Evolutionary conservation across 371 early-diverging fungal genomes (phyloP).

Genomic region (Rhizomucor miehei): DNA sequence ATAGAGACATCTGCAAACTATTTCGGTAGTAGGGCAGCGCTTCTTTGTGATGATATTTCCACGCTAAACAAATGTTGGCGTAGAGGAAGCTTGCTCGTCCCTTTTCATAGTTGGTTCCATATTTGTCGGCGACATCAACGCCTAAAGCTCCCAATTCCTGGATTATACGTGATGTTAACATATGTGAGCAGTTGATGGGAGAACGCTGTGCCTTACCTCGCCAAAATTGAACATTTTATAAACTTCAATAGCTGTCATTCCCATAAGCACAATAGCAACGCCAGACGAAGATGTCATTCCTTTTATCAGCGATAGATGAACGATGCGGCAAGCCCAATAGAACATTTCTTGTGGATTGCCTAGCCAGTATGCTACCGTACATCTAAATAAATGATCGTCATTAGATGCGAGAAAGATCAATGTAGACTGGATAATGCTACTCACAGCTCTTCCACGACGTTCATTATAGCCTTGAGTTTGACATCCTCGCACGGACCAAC

Average conservation of each 20-base stretch:
- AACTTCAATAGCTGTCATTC: slow-evolving; percentile 22
- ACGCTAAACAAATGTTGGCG: slow-evolving; percentile 23
- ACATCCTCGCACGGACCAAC: slow-evolving; percentile 22
- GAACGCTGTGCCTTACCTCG: slow-evolving; percentile 16
- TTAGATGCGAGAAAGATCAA: too few relatives aligned
- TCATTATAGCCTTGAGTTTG: slow-evolving; percentile 21
- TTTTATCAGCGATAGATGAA: slow-evolving; percentile 22
- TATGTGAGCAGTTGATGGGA: not conserved
- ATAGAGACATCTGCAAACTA: slow-evolving; percentile 13
- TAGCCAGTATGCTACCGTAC: slow-evolving; percentile 36
- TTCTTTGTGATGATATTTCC: slow-evolving; percentile 35
- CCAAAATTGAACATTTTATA: slow-evolving; percentile 23
- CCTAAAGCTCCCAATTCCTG: slow-evolving; percentile 35
- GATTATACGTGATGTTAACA: not conserved
- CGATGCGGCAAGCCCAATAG: slow-evolving; percentile 30
- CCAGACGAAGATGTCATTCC: slow-evolving; percentile 27
- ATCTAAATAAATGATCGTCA: slow-evolving; percentile 7
- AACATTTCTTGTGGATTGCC: slow-evolving; percentile 34
- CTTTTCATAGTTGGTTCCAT: slow-evolving; percentile 28
- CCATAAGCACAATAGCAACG: slow-evolving; percentile 28
- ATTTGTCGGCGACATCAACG: slow-evolving; percentile 22
- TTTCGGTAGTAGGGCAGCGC: slow-evolving; percentile 12
- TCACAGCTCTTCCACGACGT: slow-evolving; percentile 39
- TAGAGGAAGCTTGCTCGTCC: slow-evolving; percentile 35
- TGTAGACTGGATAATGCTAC: too few relatives aligned